Conservation (phyloP, 345 rosid genomes). For the Eucalyptus victrix region DNA sequence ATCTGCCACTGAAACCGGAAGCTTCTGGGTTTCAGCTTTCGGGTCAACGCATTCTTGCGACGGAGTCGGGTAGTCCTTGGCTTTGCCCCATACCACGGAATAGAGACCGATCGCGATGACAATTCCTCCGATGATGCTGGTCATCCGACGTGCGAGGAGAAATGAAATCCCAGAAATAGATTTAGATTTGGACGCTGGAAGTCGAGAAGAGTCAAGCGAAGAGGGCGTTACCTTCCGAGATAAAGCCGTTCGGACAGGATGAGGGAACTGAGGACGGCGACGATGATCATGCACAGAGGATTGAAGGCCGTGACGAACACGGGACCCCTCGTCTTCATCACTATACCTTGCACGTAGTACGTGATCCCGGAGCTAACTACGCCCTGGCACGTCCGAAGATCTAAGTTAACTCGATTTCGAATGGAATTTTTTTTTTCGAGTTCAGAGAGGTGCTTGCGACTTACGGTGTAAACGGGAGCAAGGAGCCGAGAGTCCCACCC, state of each 20-base stretch:
- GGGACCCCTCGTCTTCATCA: slow-evolving; percentile 62
- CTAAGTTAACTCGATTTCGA: neutral
- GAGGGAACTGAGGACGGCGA: slow-evolving; percentile 35
- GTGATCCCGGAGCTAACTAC: slow-evolving; percentile 58
- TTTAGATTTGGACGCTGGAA: neutral
- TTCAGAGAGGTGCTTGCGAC: neutral
- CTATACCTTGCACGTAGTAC: slow-evolving; percentile 68
- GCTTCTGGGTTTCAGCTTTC: slow-evolving; percentile 8
- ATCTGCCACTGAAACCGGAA: slow-evolving; percentile 16
- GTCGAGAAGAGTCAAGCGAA: neutral
- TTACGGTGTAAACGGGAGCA: slow-evolving; percentile 54
- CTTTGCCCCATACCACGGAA: slow-evolving; percentile 55
- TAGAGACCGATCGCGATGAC: slow-evolving; percentile 53
- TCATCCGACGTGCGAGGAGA: neutral
- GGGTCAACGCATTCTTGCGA: neutral
- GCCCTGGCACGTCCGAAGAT: slow-evolving; percentile 16
- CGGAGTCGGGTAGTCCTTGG: slow-evolving; percentile 28
- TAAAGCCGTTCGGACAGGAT: slow-evolving; percentile 53
- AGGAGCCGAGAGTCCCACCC: slow-evolving; percentile 71
- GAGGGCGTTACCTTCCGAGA: slow-evolving; percentile 33
- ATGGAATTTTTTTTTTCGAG: accelerated
- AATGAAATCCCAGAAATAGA: neutral
- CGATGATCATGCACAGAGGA: slow-evolving; percentile 72
- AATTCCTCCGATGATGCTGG: slow-evolving; percentile 50
- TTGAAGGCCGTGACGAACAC: slow-evolving; percentile 76